Conservation (phyloP, 495 filamentous ascomycete species). For the Zalerion maritima region DNA sequence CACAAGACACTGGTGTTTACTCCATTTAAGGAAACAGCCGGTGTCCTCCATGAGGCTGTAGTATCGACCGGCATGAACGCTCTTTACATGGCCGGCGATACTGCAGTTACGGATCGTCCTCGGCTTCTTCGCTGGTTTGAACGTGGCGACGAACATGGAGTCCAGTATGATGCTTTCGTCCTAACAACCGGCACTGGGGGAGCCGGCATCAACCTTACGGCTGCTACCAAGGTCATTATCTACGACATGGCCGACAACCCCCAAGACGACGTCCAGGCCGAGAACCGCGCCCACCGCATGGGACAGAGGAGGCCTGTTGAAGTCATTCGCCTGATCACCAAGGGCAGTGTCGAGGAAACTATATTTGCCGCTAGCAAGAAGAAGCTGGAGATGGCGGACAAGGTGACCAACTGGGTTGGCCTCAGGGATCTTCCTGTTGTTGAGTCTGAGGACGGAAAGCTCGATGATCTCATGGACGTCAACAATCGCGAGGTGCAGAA, state of each 20-base stretch:
- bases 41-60: constrained; percentile 74
- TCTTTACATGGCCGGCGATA: constrained; percentile 73
- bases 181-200: constrained; percentile 88
- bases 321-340: constrained; percentile 63
- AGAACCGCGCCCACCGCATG: constrained; percentile 90
- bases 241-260: constrained; percentile 95
- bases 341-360: constrained; percentile 80
- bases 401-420: constrained; percentile 37
- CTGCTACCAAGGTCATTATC: constrained; percentile 93
- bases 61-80: constrained; percentile 58
- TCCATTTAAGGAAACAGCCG: constrained; percentile 80
- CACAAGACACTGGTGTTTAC: constrained; percentile 83
- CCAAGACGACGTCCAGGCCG: constrained; percentile 89
- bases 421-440: too few relatives aligned
- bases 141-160: constrained; percentile 58
- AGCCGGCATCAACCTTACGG: constrained; percentile 86
- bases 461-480: too few relatives aligned
- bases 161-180: constrained; percentile 85
- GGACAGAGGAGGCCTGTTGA: constrained; percentile 85
- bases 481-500: too few relatives aligned
- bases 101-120: constrained; percentile 69
- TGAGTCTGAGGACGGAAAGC: too few relatives aligned
- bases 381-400: constrained; percentile 81
- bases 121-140: constrained; percentile 76
- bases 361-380: constrained; percentile 79